Evolutionary conservation across 495 filamentous ascomycete species (phyloP).

Genomic region (Aspergillus nidulans): DNA sequence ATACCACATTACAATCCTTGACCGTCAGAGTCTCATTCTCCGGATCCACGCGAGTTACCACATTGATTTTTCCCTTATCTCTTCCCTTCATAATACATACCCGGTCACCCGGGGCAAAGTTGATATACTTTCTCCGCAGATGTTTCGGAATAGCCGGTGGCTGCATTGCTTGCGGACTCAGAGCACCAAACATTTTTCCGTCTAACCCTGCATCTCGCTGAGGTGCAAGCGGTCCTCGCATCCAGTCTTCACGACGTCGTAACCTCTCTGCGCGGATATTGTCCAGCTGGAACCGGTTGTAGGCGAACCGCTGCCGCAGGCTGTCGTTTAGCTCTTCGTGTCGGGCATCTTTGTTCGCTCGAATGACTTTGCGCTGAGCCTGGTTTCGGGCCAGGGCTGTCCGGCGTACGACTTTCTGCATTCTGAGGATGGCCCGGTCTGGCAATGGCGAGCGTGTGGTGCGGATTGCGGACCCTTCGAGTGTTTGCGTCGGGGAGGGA

Average conservation of each 20-base stretch:
- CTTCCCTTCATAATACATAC: conserved; percentile 72
- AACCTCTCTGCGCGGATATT: conserved; percentile 26
- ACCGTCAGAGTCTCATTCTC: conserved; percentile 56
- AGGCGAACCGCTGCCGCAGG: conserved; percentile 29
- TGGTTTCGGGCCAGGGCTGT: conserved; percentile 63
- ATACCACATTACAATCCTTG: conserved; percentile 64
- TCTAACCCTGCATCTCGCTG: conserved; percentile 58
- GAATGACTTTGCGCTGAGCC: conserved; percentile 44
- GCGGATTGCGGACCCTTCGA: neutral
- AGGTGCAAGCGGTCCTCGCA: conserved; percentile 71
- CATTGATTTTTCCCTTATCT: conserved; percentile 77
- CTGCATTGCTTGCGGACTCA: conserved; percentile 37
- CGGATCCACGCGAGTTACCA: conserved; percentile 53
- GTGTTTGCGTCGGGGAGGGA: neutral
- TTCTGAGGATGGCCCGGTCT: conserved; percentile 34
- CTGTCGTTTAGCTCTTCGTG: conserved; percentile 29
- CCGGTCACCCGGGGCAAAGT: conserved; percentile 66
- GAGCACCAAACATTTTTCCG: conserved; percentile 44
- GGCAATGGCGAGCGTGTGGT: conserved; percentile 26
- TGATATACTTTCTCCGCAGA: conserved; percentile 52
- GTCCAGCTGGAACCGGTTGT: conserved; percentile 30
- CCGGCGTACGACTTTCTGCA: conserved; percentile 73
- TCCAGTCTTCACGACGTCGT: conserved; percentile 63
- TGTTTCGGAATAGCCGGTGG: conserved; percentile 36
- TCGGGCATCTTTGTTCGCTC: conserved; percentile 35